A percentile compares a stretch with the other conserved stretches of the same genome.
Evolutionary conservation across 2,329 filamentous ascomycete species (phyloP).

Genomic region (Orbilia blumenaviensis): DNA sequence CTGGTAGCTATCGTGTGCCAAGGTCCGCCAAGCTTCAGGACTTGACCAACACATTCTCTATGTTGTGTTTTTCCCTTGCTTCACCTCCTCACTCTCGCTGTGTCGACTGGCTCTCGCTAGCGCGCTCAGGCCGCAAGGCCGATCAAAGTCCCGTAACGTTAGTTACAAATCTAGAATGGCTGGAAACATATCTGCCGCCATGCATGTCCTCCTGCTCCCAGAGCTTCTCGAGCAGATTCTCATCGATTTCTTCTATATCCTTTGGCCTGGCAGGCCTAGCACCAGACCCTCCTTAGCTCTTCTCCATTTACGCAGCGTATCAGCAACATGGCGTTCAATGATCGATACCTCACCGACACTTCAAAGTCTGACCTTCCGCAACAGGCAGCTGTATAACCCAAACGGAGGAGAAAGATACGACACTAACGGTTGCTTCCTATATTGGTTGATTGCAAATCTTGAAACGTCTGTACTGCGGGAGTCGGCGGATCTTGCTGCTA

Average conservation of each 20-base stretch:
- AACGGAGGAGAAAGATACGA: too few species aligned
- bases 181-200: background rate
- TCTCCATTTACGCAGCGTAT: background rate
- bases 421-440: too few species aligned
- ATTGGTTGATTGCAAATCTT: background rate
- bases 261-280: background rate
- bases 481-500: background rate
- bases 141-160: too few species aligned
- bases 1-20: too few species aligned
- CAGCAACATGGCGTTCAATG: background rate
- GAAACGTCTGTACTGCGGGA: background rate
- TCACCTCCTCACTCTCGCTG: background rate
- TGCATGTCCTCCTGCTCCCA: constrained; percentile 7
- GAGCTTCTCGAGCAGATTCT: constrained; percentile 31
- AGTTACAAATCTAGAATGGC: too few species aligned
- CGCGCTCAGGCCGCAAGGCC: too few species aligned
- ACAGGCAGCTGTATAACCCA: background rate
- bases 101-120: too few species aligned
- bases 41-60: background rate
- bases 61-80: background rate
- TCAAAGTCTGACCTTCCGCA: background rate
- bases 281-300: background rate
- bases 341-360: constrained; percentile 5
- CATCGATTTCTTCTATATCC: background rate
- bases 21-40: background rate